Evolutionary conservation across 352 stramenopile species (phyloP).

Genomic region (Phytophthora rubi): DNA sequence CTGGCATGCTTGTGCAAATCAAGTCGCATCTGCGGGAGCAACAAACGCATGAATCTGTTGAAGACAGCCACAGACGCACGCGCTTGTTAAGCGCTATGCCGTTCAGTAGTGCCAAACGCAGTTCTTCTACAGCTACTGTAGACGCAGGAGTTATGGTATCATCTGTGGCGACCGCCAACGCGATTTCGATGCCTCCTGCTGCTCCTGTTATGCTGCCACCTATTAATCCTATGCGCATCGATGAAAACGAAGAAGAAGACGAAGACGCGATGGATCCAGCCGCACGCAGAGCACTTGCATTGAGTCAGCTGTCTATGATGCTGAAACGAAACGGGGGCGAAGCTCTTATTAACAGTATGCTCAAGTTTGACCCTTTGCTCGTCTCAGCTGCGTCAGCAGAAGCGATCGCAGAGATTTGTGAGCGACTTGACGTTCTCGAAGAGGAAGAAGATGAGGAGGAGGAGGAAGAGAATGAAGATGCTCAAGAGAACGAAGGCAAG

Average conservation of each 20-base stretch:
- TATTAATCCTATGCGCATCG: conserved; percentile 5
- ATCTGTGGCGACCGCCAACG: neutral
- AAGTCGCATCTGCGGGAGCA: conserved; percentile 55
- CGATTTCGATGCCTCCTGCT: conserved; percentile 17
- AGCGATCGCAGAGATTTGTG: conserved; percentile 53
- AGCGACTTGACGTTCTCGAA: conserved; percentile 31
- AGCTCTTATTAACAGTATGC: conserved; percentile 61
- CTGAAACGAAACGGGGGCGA: conserved; percentile 46
- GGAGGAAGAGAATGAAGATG: conserved; percentile 24
- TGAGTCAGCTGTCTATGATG: conserved; percentile 57
- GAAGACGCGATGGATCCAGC: conserved; percentile 5
- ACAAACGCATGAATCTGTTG: neutral
- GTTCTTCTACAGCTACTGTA: conserved; percentile 1
- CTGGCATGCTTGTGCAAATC: conserved; percentile 51
- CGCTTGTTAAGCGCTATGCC: conserved; percentile 23
- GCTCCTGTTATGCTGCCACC: conserved; percentile 12
- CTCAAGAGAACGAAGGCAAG: conserved; percentile 1
- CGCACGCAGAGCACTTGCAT: conserved; percentile 25
- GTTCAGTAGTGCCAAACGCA: conserved; percentile 12
- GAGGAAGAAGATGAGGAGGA: conserved; percentile 39
- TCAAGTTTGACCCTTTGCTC: conserved; percentile 61
- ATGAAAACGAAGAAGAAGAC: conserved; percentile 16
- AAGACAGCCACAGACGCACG: conserved; percentile 9
- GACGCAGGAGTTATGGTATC: conserved; percentile 1
- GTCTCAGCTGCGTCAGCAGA: conserved; percentile 41